phyloP scores from a whole-genome alignment of 192 early-diverging fungal genomes.

The Jimgerdemannia flammicorona region DNA sequence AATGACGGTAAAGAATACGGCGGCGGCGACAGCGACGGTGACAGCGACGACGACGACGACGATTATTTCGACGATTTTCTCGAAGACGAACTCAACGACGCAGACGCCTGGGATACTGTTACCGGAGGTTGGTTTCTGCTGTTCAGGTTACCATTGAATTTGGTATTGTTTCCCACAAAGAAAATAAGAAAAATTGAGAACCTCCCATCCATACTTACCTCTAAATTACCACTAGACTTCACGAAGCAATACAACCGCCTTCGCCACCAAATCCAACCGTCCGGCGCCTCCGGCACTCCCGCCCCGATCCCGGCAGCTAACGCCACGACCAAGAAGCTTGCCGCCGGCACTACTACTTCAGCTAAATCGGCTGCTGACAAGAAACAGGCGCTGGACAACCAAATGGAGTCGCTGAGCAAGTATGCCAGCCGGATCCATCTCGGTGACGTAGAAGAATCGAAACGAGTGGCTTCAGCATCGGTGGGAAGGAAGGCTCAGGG shows the following conservation, averaged over 20 bases:
- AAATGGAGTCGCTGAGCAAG: conserved; percentile 58
- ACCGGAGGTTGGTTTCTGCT: conserved; percentile 49
- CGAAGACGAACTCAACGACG: conserved; percentile 73
- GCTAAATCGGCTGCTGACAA: conserved; percentile 11
- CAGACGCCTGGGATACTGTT: conserved; percentile 76
- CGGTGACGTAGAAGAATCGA: conserved; percentile 37
- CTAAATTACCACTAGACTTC: conserved; percentile 58
- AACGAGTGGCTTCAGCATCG: conserved; percentile 50
- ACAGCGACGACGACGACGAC: conserved; percentile 46
- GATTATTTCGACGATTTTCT: conserved; percentile 59
- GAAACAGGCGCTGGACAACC: conserved; percentile 45
- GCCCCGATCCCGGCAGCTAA: conserved; percentile 21
- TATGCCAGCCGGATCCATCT: conserved; percentile 72
- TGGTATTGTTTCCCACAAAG: too few species aligned
- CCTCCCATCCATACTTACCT: not conserved
- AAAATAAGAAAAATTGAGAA: too few species aligned
- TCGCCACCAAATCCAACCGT: conserved; percentile 49
- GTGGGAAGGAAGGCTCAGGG: conserved; percentile 58
- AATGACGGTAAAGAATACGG: conserved; percentile 41
- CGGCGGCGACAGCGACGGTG: conserved; percentile 3
- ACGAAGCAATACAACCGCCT: conserved; percentile 92
- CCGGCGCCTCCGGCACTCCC: conserved; percentile 8
- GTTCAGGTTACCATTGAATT: not conserved
- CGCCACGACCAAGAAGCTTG: conserved; percentile 19
- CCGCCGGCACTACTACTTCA: not conserved